phyloP scores from a whole-genome alignment of 2,329 filamentous ascomycete species.

The Macrophomina pseudophaseolina region DNA sequence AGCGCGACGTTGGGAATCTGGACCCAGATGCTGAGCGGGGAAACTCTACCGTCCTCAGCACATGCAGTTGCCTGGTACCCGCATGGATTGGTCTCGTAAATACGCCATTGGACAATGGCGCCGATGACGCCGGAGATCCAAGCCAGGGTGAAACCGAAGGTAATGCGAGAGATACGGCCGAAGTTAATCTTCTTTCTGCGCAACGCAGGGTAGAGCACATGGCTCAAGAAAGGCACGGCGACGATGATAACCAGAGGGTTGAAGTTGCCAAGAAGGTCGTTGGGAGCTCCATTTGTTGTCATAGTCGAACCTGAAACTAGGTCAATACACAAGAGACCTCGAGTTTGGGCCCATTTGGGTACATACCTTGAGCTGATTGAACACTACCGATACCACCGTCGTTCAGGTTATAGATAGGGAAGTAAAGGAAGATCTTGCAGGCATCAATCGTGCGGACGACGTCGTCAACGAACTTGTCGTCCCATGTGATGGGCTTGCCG shows the following conservation, averaged over 20 bases:
- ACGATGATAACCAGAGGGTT: constrained; percentile 57
- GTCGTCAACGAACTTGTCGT: constrained; percentile 44
- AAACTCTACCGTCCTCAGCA: constrained; percentile 39
- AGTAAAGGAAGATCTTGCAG: constrained; percentile 45
- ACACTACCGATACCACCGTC: constrained; percentile 58
- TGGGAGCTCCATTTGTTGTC: constrained; percentile 56
- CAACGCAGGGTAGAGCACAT: constrained; percentile 55
- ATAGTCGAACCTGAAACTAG: constrained; percentile 35
- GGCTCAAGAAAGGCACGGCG: constrained; percentile 54
- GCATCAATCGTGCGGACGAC: constrained; percentile 41
- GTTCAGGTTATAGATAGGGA: constrained; percentile 47
- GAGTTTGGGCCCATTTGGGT: background rate
- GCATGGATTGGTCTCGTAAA: constrained; percentile 55
- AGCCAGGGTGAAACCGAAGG: constrained; percentile 58
- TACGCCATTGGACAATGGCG: constrained; percentile 50
- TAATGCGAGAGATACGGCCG: constrained; percentile 57
- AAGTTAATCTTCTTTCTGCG: constrained; percentile 50
- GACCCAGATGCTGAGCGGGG: constrained; percentile 51
- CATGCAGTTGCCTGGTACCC: constrained; percentile 49
- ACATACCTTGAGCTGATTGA: constrained; percentile 21
- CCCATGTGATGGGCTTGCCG: constrained; percentile 37
- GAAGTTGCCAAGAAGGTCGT: constrained; percentile 58
- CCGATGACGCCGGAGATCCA: constrained; percentile 49
- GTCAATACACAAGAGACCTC: background rate
- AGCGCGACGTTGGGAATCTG: constrained; percentile 48